Evolutionary conservation across 108 stramenopile genomes (phyloP).

Genomic region (Skeletonema menzelii): DNA sequence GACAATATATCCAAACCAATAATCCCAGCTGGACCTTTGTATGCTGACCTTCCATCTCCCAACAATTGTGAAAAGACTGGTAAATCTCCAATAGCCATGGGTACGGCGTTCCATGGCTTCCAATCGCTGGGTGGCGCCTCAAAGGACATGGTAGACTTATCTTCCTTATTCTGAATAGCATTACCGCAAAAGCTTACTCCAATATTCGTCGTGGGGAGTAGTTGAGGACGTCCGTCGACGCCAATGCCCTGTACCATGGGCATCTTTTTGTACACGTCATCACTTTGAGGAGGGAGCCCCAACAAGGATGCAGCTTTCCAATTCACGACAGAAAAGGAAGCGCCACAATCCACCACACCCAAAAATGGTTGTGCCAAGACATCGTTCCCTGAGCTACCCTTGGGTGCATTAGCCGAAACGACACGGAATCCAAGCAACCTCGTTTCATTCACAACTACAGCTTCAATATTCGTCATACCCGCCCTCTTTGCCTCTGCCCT

Average conservation of each 20-base stretch:
- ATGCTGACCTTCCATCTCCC: constrained; percentile 69
- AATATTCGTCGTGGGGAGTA: constrained; percentile 50
- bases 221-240: constrained; percentile 65
- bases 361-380: constrained; percentile 57
- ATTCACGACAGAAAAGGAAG: constrained; percentile 68
- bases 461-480: constrained; percentile 59
- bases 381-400: background rate
- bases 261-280: constrained; percentile 48
- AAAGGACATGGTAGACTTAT: constrained; percentile 44
- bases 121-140: constrained; percentile 54
- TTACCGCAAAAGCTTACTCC: constrained; percentile 61
- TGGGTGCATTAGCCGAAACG: constrained; percentile 14
- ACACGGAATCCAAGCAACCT: constrained; percentile 69
- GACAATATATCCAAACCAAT: constrained; percentile 76
- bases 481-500: constrained; percentile 20
- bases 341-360: constrained; percentile 75
- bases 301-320: constrained; percentile 63
- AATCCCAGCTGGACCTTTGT: constrained; percentile 67
- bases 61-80: constrained; percentile 68
- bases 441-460: constrained; percentile 76
- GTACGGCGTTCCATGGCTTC: constrained; percentile 67
- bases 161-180: constrained; percentile 32
- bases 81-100: constrained; percentile 70
- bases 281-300: constrained; percentile 58
- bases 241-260: constrained; percentile 62